A percentile compares a stretch with the other conserved stretches of the same genome.
Conservation (phyloP, 371 early-diverging fungal genomes). For the Haplosporangium sp. region DNA sequence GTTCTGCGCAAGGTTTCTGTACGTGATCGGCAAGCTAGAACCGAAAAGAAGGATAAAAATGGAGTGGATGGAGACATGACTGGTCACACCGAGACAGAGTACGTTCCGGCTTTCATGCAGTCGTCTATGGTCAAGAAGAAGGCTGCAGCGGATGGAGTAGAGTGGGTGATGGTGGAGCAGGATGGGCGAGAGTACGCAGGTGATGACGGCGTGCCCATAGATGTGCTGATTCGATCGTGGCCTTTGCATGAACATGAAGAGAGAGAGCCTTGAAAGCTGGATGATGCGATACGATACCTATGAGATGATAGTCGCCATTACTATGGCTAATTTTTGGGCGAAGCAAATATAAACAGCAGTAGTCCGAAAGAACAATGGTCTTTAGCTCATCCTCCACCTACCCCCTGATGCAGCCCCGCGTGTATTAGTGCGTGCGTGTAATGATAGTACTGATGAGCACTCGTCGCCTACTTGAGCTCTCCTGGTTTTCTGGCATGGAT, state of each 20-base stretch:
- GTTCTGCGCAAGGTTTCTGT: conserved; percentile 9
- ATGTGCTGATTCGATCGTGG: conserved; percentile 8
- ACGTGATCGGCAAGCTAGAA: background rate
- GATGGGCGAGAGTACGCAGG: conserved; percentile 18
- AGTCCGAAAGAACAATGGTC: no score
- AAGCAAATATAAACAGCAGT: no score
- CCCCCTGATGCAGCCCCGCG: no score
- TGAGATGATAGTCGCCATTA: no score
- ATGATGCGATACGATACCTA: no score
- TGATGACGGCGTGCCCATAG: conserved; percentile 20
- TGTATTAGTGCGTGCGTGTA: no score
- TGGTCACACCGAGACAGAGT: background rate
- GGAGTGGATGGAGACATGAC: background rate
- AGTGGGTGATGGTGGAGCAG: conserved; percentile 34
- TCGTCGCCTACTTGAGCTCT: no score
- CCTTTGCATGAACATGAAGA: background rate
- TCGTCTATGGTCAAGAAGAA: conserved; percentile 17
- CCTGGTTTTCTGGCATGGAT: no score
- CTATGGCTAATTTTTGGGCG: no score
- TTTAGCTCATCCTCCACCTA: no score
- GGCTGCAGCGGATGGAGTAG: conserved; percentile 22
- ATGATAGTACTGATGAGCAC: no score
- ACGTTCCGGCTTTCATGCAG: conserved; percentile 13
- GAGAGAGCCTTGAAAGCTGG: conserved; percentile 4
- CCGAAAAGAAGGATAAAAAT: background rate